Conservation (phyloP, 2,329 filamentous ascomycete species). For the Boeremia lycopersici region DNA sequence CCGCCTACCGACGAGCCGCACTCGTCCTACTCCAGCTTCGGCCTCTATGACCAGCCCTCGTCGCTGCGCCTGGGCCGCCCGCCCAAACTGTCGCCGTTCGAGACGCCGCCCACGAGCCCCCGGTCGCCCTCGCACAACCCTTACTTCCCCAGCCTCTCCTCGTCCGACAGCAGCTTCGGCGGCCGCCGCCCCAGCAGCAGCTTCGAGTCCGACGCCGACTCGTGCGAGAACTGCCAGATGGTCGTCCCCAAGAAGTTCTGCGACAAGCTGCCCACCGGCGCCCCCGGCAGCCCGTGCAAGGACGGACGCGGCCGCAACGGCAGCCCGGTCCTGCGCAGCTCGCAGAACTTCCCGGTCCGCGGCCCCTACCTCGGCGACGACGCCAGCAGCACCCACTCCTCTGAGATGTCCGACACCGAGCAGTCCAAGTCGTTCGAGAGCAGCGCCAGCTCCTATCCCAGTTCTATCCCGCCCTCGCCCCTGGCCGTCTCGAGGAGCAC, state of each 20-base stretch:
- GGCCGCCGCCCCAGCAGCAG: slow-evolving; percentile 43
- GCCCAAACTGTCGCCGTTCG: slow-evolving; percentile 46
- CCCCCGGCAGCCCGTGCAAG: slow-evolving; percentile 57
- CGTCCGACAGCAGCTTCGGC: slow-evolving; percentile 39
- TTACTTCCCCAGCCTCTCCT: slow-evolving; percentile 54
- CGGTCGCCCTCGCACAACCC: slow-evolving; percentile 53
- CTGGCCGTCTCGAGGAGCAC: slow-evolving; percentile 48
- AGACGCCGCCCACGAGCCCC: slow-evolving; percentile 51
- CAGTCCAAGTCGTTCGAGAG: slow-evolving; percentile 47
- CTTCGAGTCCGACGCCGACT: slow-evolving; percentile 56
- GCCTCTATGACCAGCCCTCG: slow-evolving; percentile 42
- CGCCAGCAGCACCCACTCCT: slow-evolving; percentile 43
- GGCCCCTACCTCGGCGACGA: slow-evolving; percentile 40
- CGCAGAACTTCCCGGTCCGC: slow-evolving; percentile 60
- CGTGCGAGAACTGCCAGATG: slow-evolving; percentile 64
- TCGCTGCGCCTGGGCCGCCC: slow-evolving; percentile 42
- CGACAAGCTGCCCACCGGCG: slow-evolving; percentile 59
- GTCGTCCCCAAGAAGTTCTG: slow-evolving; percentile 61
- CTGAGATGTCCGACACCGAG: slow-evolving; percentile 47
- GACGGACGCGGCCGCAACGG: slow-evolving; percentile 58
- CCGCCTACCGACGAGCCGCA: slow-evolving; percentile 47
- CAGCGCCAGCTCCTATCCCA: slow-evolving; percentile 37
- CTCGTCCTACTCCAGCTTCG: slow-evolving; percentile 40
- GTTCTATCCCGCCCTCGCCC: slow-evolving; percentile 50
- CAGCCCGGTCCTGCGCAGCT: slow-evolving; percentile 61